Evolutionary conservation across 2,329 filamentous ascomycete species (phyloP).

Genomic region (Lecanicillium sp.): DNA sequence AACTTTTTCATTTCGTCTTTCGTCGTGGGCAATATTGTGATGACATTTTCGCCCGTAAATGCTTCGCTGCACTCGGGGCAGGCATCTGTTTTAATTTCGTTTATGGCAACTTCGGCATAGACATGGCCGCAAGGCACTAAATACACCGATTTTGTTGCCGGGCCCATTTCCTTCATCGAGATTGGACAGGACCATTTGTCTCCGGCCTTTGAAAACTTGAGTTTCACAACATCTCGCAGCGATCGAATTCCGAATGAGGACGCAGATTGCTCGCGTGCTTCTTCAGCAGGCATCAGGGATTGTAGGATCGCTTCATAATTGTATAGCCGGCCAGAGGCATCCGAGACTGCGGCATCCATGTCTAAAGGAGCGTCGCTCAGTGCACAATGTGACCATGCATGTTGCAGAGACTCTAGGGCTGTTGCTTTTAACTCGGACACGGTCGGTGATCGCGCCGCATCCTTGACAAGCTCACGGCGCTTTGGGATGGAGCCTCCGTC

Average conservation of each 20-base stretch:
- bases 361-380: constrained; percentile 72
- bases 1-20: constrained; percentile 64
- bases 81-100: constrained; percentile 58
- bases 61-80: constrained; percentile 67
- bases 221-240: constrained; percentile 77
- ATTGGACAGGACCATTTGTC: constrained; percentile 76
- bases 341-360: constrained; percentile 67
- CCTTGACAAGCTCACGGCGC: constrained; percentile 90
- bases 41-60: constrained; percentile 67
- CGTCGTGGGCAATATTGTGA: constrained; percentile 70
- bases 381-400: constrained; percentile 81
- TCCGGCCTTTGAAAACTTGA: constrained; percentile 53
- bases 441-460: constrained; percentile 75
- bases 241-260: constrained; percentile 59
- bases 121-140: constrained; percentile 92
- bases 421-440: constrained; percentile 83
- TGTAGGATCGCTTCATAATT: constrained; percentile 85
- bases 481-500: constrained; percentile 96
- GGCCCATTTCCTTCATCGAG: constrained; percentile 77
- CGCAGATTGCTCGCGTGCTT: constrained; percentile 41
- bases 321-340: constrained; percentile 77
- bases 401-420: constrained; percentile 73
- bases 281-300: constrained; percentile 49
- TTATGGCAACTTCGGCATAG: constrained; percentile 79
- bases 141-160: constrained; percentile 73